Evolutionary conservation across 2,329 filamentous ascomycete genomes (phyloP).

Genomic region (Botryotinia narcissicola): DNA sequence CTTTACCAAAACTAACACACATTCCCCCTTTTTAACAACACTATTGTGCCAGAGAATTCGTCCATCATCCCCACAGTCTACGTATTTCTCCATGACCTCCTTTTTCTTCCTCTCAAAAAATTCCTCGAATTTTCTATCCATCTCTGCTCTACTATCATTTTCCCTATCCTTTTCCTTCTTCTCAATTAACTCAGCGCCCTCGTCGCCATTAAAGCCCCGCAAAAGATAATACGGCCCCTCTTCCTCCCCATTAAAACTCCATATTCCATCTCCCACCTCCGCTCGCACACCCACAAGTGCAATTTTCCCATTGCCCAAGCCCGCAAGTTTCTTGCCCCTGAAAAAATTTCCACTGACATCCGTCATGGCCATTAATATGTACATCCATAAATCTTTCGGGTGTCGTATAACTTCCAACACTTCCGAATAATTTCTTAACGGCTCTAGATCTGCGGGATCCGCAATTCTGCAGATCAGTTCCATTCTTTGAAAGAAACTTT

Average conservation of each 20-base stretch:
- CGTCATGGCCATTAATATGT: not conserved
- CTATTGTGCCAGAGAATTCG: not conserved
- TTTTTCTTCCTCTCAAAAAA: not conserved
- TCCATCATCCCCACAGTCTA: not conserved
- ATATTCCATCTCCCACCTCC: not conserved
- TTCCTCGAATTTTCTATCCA: fast-evolving
- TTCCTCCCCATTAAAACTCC: no score
- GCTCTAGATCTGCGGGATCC: not conserved
- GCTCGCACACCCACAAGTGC: not conserved
- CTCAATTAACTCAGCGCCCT: not conserved
- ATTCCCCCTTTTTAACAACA: no score
- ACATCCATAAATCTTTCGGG: not conserved
- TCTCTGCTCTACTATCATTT: not conserved
- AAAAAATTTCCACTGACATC: not conserved
- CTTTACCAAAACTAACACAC: no score
- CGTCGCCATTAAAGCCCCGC: fast-evolving
- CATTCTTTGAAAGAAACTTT: no score
- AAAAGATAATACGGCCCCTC: not conserved
- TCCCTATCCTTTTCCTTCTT: not conserved
- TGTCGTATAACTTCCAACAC: fast-evolving
- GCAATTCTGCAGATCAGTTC: no score
- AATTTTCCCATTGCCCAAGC: fast-evolving
- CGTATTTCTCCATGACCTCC: fast-evolving
- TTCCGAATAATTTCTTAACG: fast-evolving
- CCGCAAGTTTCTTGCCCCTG: not conserved